Percentiles rank a stretch among this genome's conserved stretches.
Evolutionary conservation across 2,329 filamentous ascomycete species (phyloP).

Genomic region (Aspergillus clavatus): DNA sequence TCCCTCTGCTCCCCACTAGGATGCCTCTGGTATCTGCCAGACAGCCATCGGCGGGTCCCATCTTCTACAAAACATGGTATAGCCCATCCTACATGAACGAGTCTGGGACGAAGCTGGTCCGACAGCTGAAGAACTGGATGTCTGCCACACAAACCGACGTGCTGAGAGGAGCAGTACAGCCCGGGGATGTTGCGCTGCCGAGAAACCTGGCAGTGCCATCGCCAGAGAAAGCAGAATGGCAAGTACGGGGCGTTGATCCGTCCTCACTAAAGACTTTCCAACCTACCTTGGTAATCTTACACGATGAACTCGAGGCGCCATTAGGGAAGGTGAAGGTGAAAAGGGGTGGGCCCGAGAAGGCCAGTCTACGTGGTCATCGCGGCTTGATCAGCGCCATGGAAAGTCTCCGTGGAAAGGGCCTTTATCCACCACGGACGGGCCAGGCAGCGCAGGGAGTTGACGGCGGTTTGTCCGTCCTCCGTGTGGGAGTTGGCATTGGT

Average conservation of each 20-base stretch:
- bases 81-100: conserved; percentile 79
- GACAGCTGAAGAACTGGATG: conserved; percentile 54
- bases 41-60: conserved; percentile 51
- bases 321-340: conserved; percentile 64
- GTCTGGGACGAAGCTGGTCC: conserved; percentile 65
- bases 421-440: conserved; percentile 33
- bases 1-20: conserved; percentile 43
- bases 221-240: conserved; percentile 6
- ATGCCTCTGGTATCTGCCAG: conserved; percentile 43
- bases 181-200: conserved; percentile 1
- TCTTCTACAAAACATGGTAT: conserved; percentile 52
- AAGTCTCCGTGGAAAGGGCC: conserved; percentile 44
- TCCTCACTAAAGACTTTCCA: conserved; percentile 10
- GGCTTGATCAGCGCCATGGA: conserved; percentile 64
- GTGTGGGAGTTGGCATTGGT: conserved; percentile 84
- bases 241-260: conserved; percentile 18
- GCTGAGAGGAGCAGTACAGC: conserved; percentile 6
- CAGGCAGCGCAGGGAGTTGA: conserved; percentile 25
- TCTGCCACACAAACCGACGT: conserved; percentile 13
- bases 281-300: conserved; percentile 66
- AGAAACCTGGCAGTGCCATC: too few species aligned
- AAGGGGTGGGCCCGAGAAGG: conserved; percentile 50
- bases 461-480: conserved; percentile 41
- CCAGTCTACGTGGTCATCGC: conserved; percentile 67
- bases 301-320: conserved; percentile 78